Conservation (phyloP, 768 basidiomycete species). For the Lyophyllum semitale region DNA sequence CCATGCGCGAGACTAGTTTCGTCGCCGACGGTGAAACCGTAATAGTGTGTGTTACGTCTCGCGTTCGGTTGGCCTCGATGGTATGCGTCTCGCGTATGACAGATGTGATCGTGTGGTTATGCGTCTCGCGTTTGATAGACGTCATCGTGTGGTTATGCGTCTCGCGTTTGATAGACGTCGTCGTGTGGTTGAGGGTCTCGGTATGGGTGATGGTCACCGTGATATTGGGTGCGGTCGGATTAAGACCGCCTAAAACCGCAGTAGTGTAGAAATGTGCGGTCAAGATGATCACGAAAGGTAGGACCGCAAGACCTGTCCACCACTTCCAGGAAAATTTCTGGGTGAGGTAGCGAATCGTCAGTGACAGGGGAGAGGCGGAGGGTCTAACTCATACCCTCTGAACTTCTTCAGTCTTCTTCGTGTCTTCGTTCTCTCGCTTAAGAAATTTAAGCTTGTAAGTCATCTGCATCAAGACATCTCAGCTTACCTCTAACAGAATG, state of each 20-base stretch:
- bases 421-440: background rate
- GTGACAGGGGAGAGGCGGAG: background rate
- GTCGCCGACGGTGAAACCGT: background rate
- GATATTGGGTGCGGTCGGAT: background rate
- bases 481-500: background rate
- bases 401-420: background rate
- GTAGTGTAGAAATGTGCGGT: background rate
- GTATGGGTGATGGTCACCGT: background rate
- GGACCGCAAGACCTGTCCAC: background rate
- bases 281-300: background rate
- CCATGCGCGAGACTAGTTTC: background rate
- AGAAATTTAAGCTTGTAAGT: background rate
- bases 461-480: background rate
- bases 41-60: background rate
- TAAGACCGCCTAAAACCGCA: background rate
- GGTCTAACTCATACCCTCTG: background rate
- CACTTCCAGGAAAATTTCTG: background rate
- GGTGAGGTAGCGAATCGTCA: background rate
- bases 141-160: too few species aligned
- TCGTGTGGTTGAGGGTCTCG: background rate
- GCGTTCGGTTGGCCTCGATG: background rate
- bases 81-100: background rate
- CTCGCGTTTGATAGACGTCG: too few species aligned
- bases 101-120: too few species aligned
- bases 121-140: too few species aligned